Conservation (phyloP, 78 protist genomes). For the slime mould (Dictyostelium discoideum) region DNA sequence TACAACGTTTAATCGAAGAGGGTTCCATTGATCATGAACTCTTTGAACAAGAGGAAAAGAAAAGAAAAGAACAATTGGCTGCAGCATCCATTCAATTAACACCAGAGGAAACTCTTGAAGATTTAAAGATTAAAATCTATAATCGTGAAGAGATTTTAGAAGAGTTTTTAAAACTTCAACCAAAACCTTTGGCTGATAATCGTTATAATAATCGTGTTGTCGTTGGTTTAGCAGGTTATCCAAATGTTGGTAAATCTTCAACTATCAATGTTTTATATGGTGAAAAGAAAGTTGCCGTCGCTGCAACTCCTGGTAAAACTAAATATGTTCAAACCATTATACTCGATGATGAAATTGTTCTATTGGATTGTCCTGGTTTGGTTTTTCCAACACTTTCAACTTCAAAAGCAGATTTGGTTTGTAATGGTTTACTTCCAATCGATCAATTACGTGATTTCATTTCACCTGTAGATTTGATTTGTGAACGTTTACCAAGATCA, state of each 20-base stretch:
- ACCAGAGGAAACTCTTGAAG: not conserved
- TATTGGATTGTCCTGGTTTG: slow-evolving; percentile 99
- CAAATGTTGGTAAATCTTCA: slow-evolving; percentile 98
- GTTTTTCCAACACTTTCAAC: slow-evolving; percentile 96
- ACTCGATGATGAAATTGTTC: slow-evolving; percentile 69
- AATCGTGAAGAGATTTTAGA: slow-evolving; percentile 60
- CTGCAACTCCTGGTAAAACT: slow-evolving; percentile 98
- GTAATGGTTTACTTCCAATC: slow-evolving; percentile 96
- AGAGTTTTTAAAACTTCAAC: slow-evolving; percentile 26
- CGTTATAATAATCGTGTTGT: slow-evolving; percentile 41
- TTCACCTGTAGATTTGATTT: slow-evolving; percentile 58
- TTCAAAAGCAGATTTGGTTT: slow-evolving; percentile 92
- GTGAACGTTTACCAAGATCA: slow-evolving; percentile 75
- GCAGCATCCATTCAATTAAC: not conserved
- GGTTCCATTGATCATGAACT: slow-evolving; percentile 96
- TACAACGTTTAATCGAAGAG: slow-evolving; percentile 97
- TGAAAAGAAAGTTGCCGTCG: slow-evolving; percentile 93
- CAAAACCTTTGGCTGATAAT: slow-evolving; percentile 39
- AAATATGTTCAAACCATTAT: slow-evolving; percentile 98
- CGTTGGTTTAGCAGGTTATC: slow-evolving; percentile 98
- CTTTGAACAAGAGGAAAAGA: not conserved
- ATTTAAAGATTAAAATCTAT: slow-evolving; percentile 42
- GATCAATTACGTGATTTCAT: slow-evolving; percentile 92
- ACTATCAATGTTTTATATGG: slow-evolving; percentile 96
- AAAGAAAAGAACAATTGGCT: not conserved